Evolutionary conservation across 2,329 filamentous ascomycete genomes (phyloP).

Genomic region (Xylariaceae sp.): DNA sequence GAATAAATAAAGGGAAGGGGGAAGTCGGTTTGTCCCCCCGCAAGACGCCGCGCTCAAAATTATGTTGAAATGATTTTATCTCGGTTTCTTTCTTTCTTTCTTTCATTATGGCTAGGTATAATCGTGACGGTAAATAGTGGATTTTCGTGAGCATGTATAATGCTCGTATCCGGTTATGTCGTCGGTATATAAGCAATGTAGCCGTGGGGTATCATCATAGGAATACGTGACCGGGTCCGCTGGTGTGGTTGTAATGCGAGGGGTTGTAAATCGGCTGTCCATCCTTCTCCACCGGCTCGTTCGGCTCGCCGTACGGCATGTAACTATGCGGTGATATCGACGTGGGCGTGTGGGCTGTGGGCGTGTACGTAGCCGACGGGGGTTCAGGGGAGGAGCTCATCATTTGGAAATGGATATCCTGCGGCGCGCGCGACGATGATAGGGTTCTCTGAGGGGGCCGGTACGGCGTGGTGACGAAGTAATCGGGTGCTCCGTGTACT

Average conservation of each 20-base stretch:
- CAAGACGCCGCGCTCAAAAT: constrained; percentile 1
- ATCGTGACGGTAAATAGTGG: not conserved
- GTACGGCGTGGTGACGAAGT: constrained; percentile 52
- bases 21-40: not conserved
- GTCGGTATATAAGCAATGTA: not conserved
- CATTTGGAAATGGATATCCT: constrained; percentile 40
- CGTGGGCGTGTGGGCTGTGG: not conserved
- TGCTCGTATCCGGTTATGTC: not conserved
- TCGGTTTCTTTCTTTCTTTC: not conserved
- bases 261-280: constrained; percentile 13
- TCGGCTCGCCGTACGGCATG: constrained; percentile 39
- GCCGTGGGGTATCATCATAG: constrained; percentile 19
- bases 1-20: not conserved
- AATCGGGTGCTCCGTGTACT: constrained; percentile 39
- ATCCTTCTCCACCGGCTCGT: constrained; percentile 39
- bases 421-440: constrained; percentile 50
- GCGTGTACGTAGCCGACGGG: constrained; percentile 20
- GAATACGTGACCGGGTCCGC: constrained; percentile 26
- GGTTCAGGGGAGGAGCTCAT: constrained; percentile 33
- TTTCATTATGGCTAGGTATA: not conserved
- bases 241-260: constrained; percentile 21
- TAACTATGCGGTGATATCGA: constrained; percentile 12
- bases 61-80: not conserved
- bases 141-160: not conserved
- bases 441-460: constrained; percentile 51